Conservation (phyloP, 2,329 filamentous ascomycete genomes). For the Calonectria crousiana region DNA sequence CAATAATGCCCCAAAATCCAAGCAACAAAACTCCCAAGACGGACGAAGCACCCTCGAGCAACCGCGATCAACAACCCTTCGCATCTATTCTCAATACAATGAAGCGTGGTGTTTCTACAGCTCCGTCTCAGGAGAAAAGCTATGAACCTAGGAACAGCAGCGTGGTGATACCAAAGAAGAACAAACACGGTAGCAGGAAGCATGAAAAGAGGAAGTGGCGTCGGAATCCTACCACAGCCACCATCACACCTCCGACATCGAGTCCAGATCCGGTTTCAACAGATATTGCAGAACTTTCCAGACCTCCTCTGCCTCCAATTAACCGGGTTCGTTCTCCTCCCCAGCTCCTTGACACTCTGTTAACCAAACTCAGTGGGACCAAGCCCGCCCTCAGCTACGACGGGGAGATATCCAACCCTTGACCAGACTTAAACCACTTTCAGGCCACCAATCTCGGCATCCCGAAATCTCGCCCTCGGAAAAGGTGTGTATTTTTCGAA, state of each 20-base stretch:
- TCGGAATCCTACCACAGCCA: background rate
- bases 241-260: background rate
- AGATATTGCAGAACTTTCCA: background rate
- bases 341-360: background rate
- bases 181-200: background rate
- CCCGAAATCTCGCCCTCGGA: background rate
- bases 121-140: background rate
- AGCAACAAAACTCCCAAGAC: background rate
- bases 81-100: background rate
- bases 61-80: background rate
- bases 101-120: background rate
- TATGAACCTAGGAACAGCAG: background rate
- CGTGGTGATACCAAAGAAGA: background rate
- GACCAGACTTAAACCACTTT: background rate
- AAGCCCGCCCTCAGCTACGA: background rate
- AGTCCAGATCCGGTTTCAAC: background rate
- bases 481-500: background rate
- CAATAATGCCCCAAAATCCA: background rate
- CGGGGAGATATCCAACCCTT: slow-evolving; percentile 33
- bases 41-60: background rate
- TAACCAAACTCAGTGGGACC: slow-evolving; percentile 26
- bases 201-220: background rate
- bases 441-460: too few relatives aligned
- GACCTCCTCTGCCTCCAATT: background rate
- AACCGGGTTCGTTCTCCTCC: background rate